Base-by-base conservation (phyloP, 352 stramenopile species). In the Pythium monospermum region DNA sequence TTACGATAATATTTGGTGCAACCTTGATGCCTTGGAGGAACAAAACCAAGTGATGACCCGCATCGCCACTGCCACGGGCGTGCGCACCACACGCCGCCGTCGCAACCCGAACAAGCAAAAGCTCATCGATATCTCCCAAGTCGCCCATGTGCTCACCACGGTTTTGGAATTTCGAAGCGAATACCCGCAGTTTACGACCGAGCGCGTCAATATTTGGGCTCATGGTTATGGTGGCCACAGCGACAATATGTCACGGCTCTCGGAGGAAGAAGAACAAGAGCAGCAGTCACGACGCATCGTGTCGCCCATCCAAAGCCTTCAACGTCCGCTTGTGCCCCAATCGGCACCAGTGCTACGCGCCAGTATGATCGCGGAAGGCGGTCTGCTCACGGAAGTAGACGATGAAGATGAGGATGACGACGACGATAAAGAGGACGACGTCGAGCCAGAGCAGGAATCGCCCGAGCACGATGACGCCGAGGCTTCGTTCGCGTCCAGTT, bases 81-180 rank as follows among this genome's bases (percentile, higher is more conserved):
- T 68, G 25, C 53, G 49, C 43, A 59, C 53, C 12, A 23, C 48
- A 22, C 53, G 53, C 1, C 49, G 53, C 1, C 59, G 59, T 13
- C 59, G 53, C n/a, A 53, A 57, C 33, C 44, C 42, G 23, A 37
- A 16, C 10, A 54, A 57, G 26, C 32, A 57, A 25, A 47, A 49
- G 5, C 49, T 68, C 12, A 52, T 68, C 49, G 60, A 69, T 30
- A 87, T 92, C 47, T 73, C 70, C n/a, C 82, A 92, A 31, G 75
- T 92, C 21, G 71, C 82, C 18, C 65, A 90, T 37, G 76, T 89
- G 41, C 54, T 92, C 35, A 85, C 78, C 19, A 84, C 76, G 12
- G 75, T 84, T 26, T 46, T 64, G 15, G 78, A 90, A 57, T 91
- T 85, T 51, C 81, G 77, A 37, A 69, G 58, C 25, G 81, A 78